Evolutionary conservation across 768 basidiomycete species (phyloP).

Genomic region (Omphalotus guepiniiformis): DNA sequence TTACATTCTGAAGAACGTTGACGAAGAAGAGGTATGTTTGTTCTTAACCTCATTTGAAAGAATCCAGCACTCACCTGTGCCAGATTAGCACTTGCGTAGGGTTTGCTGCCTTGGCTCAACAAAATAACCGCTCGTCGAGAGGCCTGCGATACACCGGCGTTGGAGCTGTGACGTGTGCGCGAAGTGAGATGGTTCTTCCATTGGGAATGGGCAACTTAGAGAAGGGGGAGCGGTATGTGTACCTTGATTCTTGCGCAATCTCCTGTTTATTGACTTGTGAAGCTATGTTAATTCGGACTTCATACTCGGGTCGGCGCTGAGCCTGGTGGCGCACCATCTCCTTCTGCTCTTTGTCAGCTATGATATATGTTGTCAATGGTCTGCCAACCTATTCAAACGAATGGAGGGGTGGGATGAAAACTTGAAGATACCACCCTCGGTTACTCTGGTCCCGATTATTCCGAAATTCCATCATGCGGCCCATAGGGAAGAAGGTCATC

Average conservation of each 20-base stretch:
- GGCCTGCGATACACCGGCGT: neutral
- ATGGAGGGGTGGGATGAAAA: neutral
- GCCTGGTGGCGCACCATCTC: neutral
- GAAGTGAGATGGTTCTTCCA: neutral
- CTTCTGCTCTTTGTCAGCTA: neutral
- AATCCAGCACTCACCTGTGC: no score
- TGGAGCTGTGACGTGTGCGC: neutral
- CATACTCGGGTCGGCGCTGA: neutral
- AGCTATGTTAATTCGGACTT: neutral
- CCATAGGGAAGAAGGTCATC: conserved; percentile 22
- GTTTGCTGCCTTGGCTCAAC: neutral
- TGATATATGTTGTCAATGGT: neutral
- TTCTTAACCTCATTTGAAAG: no score
- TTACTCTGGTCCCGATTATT: conserved; percentile 9
- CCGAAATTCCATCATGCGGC: conserved; percentile 29
- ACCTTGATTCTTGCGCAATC: neutral
- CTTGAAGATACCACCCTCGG: neutral
- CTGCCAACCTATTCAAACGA: neutral
- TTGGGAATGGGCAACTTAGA: neutral
- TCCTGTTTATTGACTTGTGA: neutral
- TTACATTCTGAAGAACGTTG: conserved; percentile 1
- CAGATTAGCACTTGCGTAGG: neutral
- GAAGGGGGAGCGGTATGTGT: neutral
- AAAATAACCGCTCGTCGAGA: neutral
- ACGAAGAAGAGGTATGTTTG: neutral